A percentile compares a stretch with the other conserved stretches of the same genome.
Evolutionary conservation across 768 basidiomycete species (phyloP).

Genomic region (Mycena sanguinolenta): DNA sequence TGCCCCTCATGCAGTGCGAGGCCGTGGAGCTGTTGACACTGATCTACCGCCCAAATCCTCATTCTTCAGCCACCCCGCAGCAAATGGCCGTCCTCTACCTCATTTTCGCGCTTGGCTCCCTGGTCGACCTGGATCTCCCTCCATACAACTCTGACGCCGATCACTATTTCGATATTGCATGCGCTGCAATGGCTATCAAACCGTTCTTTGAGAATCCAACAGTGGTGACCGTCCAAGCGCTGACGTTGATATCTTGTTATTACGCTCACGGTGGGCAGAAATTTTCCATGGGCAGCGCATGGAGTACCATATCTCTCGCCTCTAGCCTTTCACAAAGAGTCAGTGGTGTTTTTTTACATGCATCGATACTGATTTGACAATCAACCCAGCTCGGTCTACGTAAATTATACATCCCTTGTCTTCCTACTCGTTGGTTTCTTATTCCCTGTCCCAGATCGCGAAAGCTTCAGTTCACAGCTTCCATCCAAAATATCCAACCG

Average conservation of each 20-base stretch:
- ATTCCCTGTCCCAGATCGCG: constrained; percentile 25
- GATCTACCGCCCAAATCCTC: constrained; percentile 17
- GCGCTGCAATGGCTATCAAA: constrained; percentile 55
- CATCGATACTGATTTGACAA: background rate
- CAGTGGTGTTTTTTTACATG: constrained; percentile 26
- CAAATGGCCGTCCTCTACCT: constrained; percentile 39
- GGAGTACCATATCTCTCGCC: constrained; percentile 49
- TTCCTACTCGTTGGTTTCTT: background rate
- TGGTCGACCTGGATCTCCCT: constrained; percentile 44
- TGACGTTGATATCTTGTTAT: constrained; percentile 51
- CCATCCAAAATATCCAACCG: constrained; percentile 41
- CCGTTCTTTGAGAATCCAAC: constrained; percentile 55
- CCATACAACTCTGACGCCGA: constrained; percentile 55
- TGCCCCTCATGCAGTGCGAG: constrained; percentile 60
- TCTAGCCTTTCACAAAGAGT: constrained; percentile 52
- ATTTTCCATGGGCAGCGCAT: constrained; percentile 50
- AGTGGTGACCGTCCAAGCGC: constrained; percentile 55
- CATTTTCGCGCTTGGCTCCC: constrained; percentile 38
- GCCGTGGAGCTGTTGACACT: constrained; percentile 51
- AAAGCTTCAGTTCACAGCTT: constrained; percentile 43
- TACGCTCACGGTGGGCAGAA: constrained; percentile 51
- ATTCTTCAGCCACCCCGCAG: constrained; percentile 18
- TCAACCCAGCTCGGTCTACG: constrained; percentile 31
- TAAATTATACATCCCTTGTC: background rate
- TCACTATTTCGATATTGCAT: constrained; percentile 58